These are phyloP conservation scores for Epichloe brachyelytri DNA, from an alignment of 2,329 filamentous ascomycete species.

Conservation along the genomic window DNA sequence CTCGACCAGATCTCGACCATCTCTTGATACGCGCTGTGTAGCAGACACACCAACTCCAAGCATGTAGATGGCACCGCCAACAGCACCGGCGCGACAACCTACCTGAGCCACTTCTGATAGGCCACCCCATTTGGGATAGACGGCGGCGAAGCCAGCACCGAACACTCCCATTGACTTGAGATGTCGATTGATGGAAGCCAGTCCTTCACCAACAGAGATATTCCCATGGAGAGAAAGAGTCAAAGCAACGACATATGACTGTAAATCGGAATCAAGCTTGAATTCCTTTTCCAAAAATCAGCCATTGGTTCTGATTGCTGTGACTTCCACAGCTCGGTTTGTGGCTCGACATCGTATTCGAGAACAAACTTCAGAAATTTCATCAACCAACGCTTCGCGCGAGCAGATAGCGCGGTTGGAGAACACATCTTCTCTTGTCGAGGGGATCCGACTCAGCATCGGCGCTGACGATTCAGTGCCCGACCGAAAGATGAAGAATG, in stretches of 20 bases:
- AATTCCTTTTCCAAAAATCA: constrained; percentile 49
- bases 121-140: constrained; percentile 89
- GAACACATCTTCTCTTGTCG: constrained; percentile 85
- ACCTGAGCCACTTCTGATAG: constrained; percentile 83
- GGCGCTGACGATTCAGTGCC: constrained; percentile 15
- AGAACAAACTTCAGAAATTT: constrained; percentile 85
- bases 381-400: constrained; percentile 78
- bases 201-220: constrained; percentile 49
- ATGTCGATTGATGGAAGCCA: constrained; percentile 65
- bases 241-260: constrained; percentile 50
- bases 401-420: constrained; percentile 62
- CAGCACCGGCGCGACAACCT: constrained; percentile 76
- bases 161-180: constrained; percentile 78
- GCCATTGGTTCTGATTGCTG: constrained; percentile 42
- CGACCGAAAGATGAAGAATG: constrained; percentile 66
- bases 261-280: constrained; percentile 54
- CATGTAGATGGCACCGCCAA: constrained; percentile 85
- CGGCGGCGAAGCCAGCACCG: constrained; percentile 76
- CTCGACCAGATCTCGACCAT: constrained; percentile 20
- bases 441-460: constrained; percentile 61
- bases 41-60: constrained; percentile 54
- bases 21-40: constrained; percentile 9
- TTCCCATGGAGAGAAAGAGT: constrained; percentile 59
- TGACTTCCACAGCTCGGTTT: constrained; percentile 43
- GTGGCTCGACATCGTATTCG: constrained; percentile 49